phyloP scores from a whole-genome alignment of 2,329 filamentous ascomycete genomes.

The Colletotrichum coccodes region DNA sequence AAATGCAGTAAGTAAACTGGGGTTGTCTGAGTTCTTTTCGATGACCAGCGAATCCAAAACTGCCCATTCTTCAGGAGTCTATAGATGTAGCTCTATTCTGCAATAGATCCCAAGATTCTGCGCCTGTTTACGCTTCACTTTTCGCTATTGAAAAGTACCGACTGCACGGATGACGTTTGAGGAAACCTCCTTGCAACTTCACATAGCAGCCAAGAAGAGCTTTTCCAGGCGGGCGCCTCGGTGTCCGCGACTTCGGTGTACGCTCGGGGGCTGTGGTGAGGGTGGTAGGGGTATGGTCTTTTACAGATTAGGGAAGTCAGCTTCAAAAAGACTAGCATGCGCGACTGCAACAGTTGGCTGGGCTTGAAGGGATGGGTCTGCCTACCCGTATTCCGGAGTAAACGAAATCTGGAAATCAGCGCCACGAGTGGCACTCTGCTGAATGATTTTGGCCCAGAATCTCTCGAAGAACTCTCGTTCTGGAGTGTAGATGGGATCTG shows the following conservation, averaged over 20 bases:
- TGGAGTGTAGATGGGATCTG: conserved; percentile 39
- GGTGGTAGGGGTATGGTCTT: conserved; percentile 41
- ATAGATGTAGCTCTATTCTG: too few relatives aligned
- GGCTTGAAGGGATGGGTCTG: not conserved
- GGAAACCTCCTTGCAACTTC: not conserved
- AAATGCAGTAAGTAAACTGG: too few relatives aligned
- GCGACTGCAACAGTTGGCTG: not conserved
- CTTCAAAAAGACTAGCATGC: too few relatives aligned
- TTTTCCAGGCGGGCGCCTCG: conserved; percentile 36
- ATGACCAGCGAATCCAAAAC: too few relatives aligned
- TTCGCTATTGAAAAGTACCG: too few relatives aligned
- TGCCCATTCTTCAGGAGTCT: too few relatives aligned
- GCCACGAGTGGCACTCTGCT: conserved; percentile 11
- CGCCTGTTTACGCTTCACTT: too few relatives aligned
- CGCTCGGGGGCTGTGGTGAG: conserved; percentile 32
- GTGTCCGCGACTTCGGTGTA: conserved; percentile 38
- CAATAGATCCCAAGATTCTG: too few relatives aligned
- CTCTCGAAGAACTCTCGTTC: conserved; percentile 46
- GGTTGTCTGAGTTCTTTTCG: too few relatives aligned
- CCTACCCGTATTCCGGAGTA: conserved; percentile 31
- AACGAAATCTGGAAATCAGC: conserved; percentile 9
- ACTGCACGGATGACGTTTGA: too few relatives aligned
- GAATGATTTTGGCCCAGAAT: conserved; percentile 35
- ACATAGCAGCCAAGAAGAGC: conserved; percentile 32
- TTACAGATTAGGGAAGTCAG: not conserved